Base-by-base conservation (phyloP, 2,329 filamentous ascomycete genomes). In the Alternaria sp. region DNA sequence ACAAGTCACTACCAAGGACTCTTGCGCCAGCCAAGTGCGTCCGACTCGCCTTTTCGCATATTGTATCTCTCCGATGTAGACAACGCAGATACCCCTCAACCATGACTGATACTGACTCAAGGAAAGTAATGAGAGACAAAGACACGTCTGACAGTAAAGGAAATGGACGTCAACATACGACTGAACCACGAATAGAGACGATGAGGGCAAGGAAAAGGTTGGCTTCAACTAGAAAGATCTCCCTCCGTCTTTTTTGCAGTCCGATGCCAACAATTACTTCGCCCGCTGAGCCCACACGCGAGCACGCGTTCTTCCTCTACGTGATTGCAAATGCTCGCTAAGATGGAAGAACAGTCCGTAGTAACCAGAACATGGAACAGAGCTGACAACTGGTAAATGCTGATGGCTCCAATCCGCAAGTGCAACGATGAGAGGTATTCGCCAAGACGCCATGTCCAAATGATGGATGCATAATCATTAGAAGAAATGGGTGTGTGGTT, bases 401-500 rank as follows among this genome's bases (percentile, higher is more conserved):
- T 79, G 70, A 73, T 77, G 72, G 72, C 73, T 73, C 69, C 75
- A 72, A 76, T 72, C 68, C 75, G 74, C 70, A 76, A 73, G 65
- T 70, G 72, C 72, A 70, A 74, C 76, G 67, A 69, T 72, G 69
- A 67, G 74, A 73, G 64, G 66, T 74, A 69, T 78, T 80, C 79
- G 77, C 79, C 79, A 78, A 80, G 77, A 80, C 78, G 78, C 79
- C 78, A 77, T 76, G 76, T 77, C 78, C 75, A 77, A 69, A 73
- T 74, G 73, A 69, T 75, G 73, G 70, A 80, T 80, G 77, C 77
- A 79, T 77, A 75, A 77, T 81, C 79, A 74, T 95, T 88, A 99
- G 86, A 99, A 98, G 88, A 99, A 99, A 87, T 99, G 96, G 74
- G 96, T 99, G 86, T 99, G 97, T 77, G 97, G 94, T 85, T 98